Percentiles rank a stretch among this genome's conserved stretches.
phyloP scores from a whole-genome alignment of 768 basidiomycete genomes.

The Hygrophorus pudorinus region DNA sequence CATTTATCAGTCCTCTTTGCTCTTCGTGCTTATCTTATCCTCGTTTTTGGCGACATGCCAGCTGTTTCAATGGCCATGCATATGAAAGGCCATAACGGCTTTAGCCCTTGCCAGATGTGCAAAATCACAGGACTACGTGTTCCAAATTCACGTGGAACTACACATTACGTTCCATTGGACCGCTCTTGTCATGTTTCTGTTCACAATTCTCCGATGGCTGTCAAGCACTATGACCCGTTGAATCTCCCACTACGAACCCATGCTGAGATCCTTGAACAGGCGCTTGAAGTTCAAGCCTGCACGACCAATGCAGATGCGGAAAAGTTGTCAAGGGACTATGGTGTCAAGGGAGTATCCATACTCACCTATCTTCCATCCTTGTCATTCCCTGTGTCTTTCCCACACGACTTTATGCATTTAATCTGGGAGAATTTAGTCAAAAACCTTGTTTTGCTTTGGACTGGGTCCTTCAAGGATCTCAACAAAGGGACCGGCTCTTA shows the following conservation, averaged over 20 bases:
- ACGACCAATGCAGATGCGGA: conserved; percentile 11
- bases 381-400: conserved; percentile 28
- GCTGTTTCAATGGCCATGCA: conserved; percentile 6
- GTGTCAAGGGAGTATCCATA: conserved; percentile 24
- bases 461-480: conserved; percentile 30
- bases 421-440: too few species aligned
- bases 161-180: too few species aligned
- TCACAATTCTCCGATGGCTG: background rate
- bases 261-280: conserved; percentile 16
- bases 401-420: conserved; percentile 42
- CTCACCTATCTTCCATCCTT: conserved; percentile 22
- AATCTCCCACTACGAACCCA: conserved; percentile 27
- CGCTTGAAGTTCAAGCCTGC: conserved; percentile 16
- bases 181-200: conserved; percentile 13
- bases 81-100: conserved; percentile 30
- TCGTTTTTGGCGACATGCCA: conserved; percentile 18
- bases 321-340: conserved; percentile 17
- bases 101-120: conserved; percentile 17
- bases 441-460: conserved; percentile 32
- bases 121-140: too few species aligned
- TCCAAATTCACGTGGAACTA: conserved; percentile 27
- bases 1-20: conserved; percentile 14
- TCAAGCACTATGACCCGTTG: conserved; percentile 14
- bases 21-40: conserved; percentile 24
- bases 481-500: conserved; percentile 23